Percentiles rank a stretch among this genome's conserved stretches.
Evolutionary conservation across 169 alveolate species (phyloP).

Genomic region (Cyclospora cayetanensis): DNA sequence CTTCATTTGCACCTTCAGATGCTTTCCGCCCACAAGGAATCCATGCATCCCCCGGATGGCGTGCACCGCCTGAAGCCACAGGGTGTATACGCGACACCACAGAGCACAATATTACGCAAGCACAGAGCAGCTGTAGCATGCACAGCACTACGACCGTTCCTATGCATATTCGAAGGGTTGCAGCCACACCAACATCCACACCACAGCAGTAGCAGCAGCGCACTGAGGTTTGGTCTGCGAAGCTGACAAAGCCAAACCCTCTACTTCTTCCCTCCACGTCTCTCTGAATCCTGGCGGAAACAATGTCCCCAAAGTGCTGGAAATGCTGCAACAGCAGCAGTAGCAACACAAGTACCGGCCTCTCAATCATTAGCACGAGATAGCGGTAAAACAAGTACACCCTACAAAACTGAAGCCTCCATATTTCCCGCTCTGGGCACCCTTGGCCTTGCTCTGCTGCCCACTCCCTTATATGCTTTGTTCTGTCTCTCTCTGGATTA

Average conservation of each 20-base stretch:
- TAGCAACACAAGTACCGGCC: too few species aligned
- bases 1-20: slow-evolving; percentile 88
- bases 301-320: slow-evolving; percentile 82
- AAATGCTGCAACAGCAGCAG: slow-evolving; percentile 77
- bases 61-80: slow-evolving; percentile 65
- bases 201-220: slow-evolving; percentile 2
- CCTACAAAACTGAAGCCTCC: too few species aligned
- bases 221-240: slow-evolving; percentile 80
- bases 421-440: too few species aligned
- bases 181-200: slow-evolving; percentile 8
- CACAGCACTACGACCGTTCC: not conserved
- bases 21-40: slow-evolving; percentile 85
- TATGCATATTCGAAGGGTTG: too few species aligned
- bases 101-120: not conserved
- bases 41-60: slow-evolving; percentile 92
- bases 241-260: slow-evolving; percentile 92
- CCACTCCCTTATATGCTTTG: too few species aligned
- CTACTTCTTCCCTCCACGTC: slow-evolving; percentile 81
- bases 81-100: not conserved
- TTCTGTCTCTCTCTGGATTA: too few species aligned
- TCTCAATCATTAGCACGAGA: too few species aligned
- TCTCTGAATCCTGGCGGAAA: slow-evolving; percentile 85
- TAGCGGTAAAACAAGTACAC: too few species aligned
- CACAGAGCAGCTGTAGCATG: slow-evolving; percentile 4
- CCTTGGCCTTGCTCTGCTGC: too few species aligned